These are phyloP conservation scores for Tetrastigma voinierianum DNA, from an alignment of 164 flowering plant genomes.

Conservation along the genomic window DNA sequence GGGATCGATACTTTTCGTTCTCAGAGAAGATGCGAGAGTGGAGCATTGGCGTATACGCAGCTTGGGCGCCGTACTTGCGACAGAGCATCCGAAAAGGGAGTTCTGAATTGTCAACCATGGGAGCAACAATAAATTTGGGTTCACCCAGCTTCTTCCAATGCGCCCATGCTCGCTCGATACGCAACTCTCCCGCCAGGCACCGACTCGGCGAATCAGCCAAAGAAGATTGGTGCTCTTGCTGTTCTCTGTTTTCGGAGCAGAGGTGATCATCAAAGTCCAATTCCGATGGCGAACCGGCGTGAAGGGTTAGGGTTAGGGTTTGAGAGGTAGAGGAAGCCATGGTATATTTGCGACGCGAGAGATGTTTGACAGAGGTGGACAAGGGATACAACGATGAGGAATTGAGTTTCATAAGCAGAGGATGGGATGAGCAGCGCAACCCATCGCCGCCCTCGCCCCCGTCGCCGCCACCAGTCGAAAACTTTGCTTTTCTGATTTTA, in stretches of 20 bases:
- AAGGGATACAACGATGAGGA: neutral
- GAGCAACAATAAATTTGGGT: constrained; percentile 88
- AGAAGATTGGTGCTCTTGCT: neutral
- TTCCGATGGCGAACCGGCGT: constrained; percentile 18
- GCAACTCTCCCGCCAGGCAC: constrained; percentile 35
- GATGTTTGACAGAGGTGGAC: neutral
- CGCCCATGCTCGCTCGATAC: constrained; percentile 84
- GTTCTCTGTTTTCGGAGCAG: constrained; percentile 24
- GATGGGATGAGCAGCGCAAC: constrained; percentile 12
- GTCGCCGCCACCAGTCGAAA: too few species aligned
- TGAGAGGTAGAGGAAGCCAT: constrained; percentile 30
- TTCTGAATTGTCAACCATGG: constrained; percentile 98
- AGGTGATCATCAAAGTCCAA: constrained; percentile 30
- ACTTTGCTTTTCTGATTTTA: too few species aligned
- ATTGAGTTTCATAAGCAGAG: constrained; percentile 30
- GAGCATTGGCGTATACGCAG: constrained; percentile 97
- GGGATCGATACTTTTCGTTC: constrained; percentile 63
- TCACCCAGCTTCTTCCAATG: constrained; percentile 79
- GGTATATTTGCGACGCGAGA: neutral
- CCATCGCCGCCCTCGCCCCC: constrained; percentile 35
- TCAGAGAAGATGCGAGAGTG: constrained; percentile 84
- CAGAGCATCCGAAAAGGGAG: constrained; percentile 94
- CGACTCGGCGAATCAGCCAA: constrained; percentile 22
- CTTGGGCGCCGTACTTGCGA: constrained; percentile 85
- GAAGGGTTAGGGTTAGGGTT: constrained; percentile 18